Conservation (phyloP, 768 basidiomycete species). For the Termitomyces sp. region DNA sequence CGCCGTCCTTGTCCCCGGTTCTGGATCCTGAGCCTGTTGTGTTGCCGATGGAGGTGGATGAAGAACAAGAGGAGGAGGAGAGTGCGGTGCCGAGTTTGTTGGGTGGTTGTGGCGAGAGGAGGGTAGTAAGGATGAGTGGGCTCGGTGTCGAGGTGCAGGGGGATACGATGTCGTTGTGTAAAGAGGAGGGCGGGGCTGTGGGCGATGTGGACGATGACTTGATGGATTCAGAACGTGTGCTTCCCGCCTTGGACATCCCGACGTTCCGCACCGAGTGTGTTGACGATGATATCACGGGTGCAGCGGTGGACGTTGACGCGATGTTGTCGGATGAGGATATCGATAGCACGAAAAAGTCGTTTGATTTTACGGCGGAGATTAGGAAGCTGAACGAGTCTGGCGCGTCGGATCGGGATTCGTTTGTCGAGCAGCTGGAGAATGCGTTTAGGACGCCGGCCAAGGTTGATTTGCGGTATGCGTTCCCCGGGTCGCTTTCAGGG, state of each 20-base stretch:
- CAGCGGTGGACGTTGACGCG: conserved; percentile 24
- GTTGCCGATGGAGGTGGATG: conserved; percentile 10
- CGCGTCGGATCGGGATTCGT: conserved; percentile 58
- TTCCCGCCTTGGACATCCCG: background rate
- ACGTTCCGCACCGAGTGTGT: background rate
- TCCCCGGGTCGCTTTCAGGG: conserved; percentile 28
- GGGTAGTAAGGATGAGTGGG: conserved; percentile 58
- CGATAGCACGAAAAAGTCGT: conserved; percentile 73
- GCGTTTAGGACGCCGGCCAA: conserved; percentile 76
- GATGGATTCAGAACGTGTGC: background rate
- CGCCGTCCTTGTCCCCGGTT: conserved; percentile 14
- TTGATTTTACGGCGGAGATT: conserved; percentile 81
- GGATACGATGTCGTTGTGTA: conserved; percentile 32
- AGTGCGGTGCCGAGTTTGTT: conserved; percentile 33
- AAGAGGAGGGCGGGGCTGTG: conserved; percentile 21
- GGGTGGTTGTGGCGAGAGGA: conserved; percentile 29
- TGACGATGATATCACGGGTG: conserved; percentile 8
- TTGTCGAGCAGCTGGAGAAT: conserved; percentile 76
- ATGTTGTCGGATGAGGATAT: conserved; percentile 32
- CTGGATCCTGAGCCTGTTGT: background rate
- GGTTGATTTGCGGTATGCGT: conserved; percentile 48
- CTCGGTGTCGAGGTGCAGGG: conserved; percentile 55
- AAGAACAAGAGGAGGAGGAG: conserved; percentile 7
- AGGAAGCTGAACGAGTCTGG: conserved; percentile 57
- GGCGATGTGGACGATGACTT: conserved; percentile 11